Conservation (phyloP, 176 grass and related monocot species). For the maize (Zea mays) region DNA sequence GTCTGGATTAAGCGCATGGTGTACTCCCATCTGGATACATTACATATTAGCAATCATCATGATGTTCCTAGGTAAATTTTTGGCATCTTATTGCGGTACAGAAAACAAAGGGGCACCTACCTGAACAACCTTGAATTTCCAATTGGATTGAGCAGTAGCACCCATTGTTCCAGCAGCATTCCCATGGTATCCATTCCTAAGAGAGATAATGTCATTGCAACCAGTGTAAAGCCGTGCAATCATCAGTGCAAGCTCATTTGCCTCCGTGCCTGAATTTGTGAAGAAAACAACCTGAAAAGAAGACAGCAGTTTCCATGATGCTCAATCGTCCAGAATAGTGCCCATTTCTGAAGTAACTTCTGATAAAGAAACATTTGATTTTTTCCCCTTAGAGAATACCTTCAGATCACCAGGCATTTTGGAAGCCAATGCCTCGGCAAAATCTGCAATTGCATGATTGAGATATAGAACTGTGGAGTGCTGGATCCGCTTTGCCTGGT, state of each 20-base stretch:
- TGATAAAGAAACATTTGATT: neutral
- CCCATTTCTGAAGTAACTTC: neutral
- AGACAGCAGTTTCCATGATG: neutral
- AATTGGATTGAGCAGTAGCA: slow-evolving; percentile 72
- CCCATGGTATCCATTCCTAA: slow-evolving; percentile 97
- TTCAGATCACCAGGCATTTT: slow-evolving; percentile 89
- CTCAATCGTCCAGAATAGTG: neutral
- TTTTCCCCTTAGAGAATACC: slow-evolving; percentile 41
- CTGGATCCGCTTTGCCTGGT: slow-evolving; percentile 74
- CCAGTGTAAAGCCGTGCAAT: slow-evolving; percentile 91
- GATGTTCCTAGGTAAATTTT: neutral
- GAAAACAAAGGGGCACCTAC: slow-evolving; percentile 13
- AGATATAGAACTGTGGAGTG: slow-evolving; percentile 89
- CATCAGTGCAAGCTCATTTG: slow-evolving; percentile 92
- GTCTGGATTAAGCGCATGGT: slow-evolving; percentile 89
- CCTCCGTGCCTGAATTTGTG: slow-evolving; percentile 94
- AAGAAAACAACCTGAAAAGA: slow-evolving; percentile 88
- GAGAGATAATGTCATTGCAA: slow-evolving; percentile 78
- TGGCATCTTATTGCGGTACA: neutral
- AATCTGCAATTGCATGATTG: slow-evolving; percentile 87
- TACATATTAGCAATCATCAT: slow-evolving; percentile 7
- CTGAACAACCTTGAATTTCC: slow-evolving; percentile 94
- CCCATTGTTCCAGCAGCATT: slow-evolving; percentile 98
- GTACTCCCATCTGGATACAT: slow-evolving; percentile 67
- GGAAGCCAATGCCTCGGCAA: slow-evolving; percentile 80